A percentile compares a stretch with the other conserved stretches of the same genome.
phyloP scores from a whole-genome alignment of 2,329 filamentous ascomycete genomes.

The Ophiostoma perfectum region DNA sequence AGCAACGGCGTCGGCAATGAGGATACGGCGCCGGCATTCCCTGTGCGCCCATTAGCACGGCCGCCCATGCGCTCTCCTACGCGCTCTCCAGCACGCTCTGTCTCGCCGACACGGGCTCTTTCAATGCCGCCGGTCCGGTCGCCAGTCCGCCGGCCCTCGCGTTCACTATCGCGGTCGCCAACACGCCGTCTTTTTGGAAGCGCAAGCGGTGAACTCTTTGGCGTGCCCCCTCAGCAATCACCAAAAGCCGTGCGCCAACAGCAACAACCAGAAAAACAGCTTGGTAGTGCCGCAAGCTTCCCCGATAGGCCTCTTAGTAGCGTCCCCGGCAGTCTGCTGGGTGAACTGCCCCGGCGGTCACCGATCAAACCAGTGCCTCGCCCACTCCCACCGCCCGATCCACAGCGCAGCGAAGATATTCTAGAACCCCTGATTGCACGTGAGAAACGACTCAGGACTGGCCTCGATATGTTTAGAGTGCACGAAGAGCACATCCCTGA shows the following conservation, averaged over 20 bases:
- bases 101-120: conserved; percentile 10
- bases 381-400: conserved; percentile 43
- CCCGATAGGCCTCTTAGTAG: neutral
- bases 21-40: conserved; percentile 28
- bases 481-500: conserved; percentile 41
- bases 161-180: conserved; percentile 29
- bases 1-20: conserved; percentile 30
- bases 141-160: conserved; percentile 7
- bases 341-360: conserved; percentile 37
- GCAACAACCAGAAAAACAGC: neutral
- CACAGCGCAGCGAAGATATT: conserved; percentile 40
- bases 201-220: conserved; percentile 17
- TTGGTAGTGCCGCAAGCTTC: neutral
- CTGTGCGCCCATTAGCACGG: conserved; percentile 6
- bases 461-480: conserved; percentile 34
- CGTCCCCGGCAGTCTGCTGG: conserved; percentile 32
- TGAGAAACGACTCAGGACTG: conserved; percentile 33
- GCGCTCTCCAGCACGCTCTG: neutral
- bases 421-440: conserved; percentile 40
- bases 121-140: conserved; percentile 1
- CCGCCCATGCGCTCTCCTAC: conserved; percentile 18
- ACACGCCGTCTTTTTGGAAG: conserved; percentile 25
- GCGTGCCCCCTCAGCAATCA: neutral
- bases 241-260: neutral
- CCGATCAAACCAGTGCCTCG: conserved; percentile 42